Evolutionary conservation across 768 basidiomycete species (phyloP).

Genomic region (Naematelia aurantialba): DNA sequence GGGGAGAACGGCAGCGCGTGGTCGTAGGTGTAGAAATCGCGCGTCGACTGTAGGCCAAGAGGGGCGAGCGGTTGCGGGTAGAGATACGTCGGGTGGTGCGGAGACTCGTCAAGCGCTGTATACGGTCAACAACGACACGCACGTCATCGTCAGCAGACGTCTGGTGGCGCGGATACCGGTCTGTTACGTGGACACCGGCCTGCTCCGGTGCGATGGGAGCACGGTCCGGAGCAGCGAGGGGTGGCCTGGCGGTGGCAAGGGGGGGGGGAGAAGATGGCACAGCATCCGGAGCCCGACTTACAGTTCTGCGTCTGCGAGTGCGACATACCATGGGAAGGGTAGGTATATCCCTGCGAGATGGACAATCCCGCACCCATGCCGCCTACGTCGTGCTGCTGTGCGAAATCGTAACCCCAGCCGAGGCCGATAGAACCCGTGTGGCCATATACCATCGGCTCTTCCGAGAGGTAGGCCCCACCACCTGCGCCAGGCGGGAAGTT

Average conservation of each 20-base stretch:
- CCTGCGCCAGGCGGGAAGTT: neutral
- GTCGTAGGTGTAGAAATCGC: slow-evolving; percentile 30
- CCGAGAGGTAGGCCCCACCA: neutral
- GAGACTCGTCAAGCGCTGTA: neutral
- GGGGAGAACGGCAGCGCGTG: slow-evolving; percentile 37
- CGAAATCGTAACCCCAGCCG: slow-evolving; percentile 1
- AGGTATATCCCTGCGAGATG: neutral
- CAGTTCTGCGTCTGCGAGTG: neutral
- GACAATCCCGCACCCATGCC: neutral
- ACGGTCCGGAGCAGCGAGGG: too few species aligned
- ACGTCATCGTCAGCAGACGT: too few species aligned
- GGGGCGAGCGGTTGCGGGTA: neutral
- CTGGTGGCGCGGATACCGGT: too few species aligned
- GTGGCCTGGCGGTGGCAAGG: too few species aligned
- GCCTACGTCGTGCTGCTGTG: neutral
- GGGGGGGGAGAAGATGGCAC: too few species aligned
- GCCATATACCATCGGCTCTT: neutral
- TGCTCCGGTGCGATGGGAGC: too few species aligned
- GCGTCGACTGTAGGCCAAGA: neutral
- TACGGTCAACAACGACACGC: too few species aligned
- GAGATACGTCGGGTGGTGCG: too few species aligned
- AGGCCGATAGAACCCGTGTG: neutral
- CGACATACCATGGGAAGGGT: neutral
- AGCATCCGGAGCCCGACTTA: too few species aligned
- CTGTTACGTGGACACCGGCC: too few species aligned